phyloP scores from a whole-genome alignment of 75 land plant species.

The Isoetes taiwanensis region DNA sequence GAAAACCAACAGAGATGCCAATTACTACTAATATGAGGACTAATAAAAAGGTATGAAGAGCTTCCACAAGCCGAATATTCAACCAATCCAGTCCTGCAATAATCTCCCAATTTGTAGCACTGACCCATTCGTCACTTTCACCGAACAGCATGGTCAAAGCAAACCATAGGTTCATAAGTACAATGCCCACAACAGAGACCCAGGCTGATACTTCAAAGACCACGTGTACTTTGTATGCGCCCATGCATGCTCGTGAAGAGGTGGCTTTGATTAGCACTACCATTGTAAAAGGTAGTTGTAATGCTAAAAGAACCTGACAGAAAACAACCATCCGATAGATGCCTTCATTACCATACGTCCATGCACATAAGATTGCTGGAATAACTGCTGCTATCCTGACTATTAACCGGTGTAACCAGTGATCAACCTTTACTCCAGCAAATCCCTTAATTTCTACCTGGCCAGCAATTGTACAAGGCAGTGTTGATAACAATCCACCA shows the following conservation, averaged over 20 bases:
- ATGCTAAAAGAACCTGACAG: slow-evolving; percentile 62
- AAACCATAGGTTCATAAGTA: slow-evolving; percentile 46
- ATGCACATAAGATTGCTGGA: slow-evolving; percentile 44
- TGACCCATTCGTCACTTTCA: slow-evolving; percentile 49
- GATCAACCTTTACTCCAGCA: slow-evolving; percentile 33
- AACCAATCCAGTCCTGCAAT: slow-evolving; percentile 3
- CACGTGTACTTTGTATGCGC: slow-evolving; percentile 37
- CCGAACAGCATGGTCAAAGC: slow-evolving; percentile 61
- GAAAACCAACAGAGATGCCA: slow-evolving; percentile 32
- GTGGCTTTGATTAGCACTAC: slow-evolving; percentile 74
- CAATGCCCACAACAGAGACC: slow-evolving; percentile 32
- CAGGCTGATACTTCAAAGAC: slow-evolving; percentile 46
- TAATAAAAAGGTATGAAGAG: slow-evolving; percentile 19
- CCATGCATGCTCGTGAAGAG: slow-evolving; percentile 73
- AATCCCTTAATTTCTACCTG: slow-evolving; percentile 39
- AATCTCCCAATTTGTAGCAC: slow-evolving; percentile 4
- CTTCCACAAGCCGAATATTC: slow-evolving; percentile 5
- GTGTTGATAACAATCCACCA: slow-evolving; percentile 48
- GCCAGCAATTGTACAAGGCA: slow-evolving; percentile 42
- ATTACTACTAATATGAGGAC: slow-evolving; percentile 31
- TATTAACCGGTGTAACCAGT: slow-evolving; percentile 41
- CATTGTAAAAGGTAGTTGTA: slow-evolving; percentile 76
- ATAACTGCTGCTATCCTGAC: slow-evolving; percentile 38
- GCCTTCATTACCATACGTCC: slow-evolving; percentile 63
- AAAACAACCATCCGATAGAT: slow-evolving; percentile 61